Conservation (phyloP, 768 basidiomycete genomes). For the Obba rivulosa region DNA sequence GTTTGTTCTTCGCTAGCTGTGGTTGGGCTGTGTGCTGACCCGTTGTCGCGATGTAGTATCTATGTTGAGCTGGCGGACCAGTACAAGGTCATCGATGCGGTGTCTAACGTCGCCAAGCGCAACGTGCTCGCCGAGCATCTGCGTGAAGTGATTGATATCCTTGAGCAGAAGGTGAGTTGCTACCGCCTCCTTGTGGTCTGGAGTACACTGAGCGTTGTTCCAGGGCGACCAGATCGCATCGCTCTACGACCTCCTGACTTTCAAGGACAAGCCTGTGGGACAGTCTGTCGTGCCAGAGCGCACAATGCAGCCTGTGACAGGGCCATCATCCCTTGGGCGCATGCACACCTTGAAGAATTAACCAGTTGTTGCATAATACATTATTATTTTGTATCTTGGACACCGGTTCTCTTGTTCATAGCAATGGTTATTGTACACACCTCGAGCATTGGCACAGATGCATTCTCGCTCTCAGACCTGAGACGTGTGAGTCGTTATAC, state of each 20-base stretch:
- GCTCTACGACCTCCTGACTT: conserved; percentile 76
- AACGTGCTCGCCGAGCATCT: conserved; percentile 86
- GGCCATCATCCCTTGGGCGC: no score
- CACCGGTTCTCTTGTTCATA: no score
- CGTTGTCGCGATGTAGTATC: conserved; percentile 45
- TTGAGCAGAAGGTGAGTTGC: conserved; percentile 79
- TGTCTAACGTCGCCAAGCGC: conserved; percentile 73
- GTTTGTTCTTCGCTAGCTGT: conserved; percentile 40
- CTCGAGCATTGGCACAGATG: no score
- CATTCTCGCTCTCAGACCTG: no score
- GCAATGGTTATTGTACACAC: no score
- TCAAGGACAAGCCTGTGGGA: conserved; percentile 55
- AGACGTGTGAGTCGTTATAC: no score
- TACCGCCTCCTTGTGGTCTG: background rate
- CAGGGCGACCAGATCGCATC: conserved; percentile 95
- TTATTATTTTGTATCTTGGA: no score
- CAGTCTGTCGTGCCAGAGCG: conserved; percentile 7
- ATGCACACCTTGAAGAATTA: no score
- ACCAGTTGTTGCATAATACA: no score
- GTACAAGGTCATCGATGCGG: conserved; percentile 86
- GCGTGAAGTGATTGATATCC: conserved; percentile 83
- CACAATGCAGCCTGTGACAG: background rate
- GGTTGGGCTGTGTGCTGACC: conserved; percentile 3
- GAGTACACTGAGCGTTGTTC: conserved; percentile 3
- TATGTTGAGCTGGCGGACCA: conserved; percentile 90